phyloP scores from a whole-genome alignment of 768 basidiomycete genomes.

The Calocera cornea region DNA sequence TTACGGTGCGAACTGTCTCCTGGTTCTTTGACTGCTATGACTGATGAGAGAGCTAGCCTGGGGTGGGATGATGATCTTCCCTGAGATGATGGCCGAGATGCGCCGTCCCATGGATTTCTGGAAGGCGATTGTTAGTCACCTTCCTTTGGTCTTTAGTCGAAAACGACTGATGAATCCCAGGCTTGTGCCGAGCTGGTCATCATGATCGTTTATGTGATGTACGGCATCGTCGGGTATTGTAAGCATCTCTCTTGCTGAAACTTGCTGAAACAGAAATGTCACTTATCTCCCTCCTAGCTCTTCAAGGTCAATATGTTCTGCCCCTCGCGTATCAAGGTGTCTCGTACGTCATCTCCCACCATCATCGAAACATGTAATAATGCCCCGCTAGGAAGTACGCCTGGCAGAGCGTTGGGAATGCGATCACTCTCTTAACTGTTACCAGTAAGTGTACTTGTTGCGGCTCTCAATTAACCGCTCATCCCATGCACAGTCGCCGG shows the following conservation, averaged over 20 bases:
- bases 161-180: neutral
- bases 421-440: slow-evolving; percentile 35
- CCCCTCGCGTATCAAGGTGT: slow-evolving; percentile 17
- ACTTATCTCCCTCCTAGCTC: slow-evolving; percentile 28
- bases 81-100: slow-evolving; percentile 47
- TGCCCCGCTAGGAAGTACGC: slow-evolving; percentile 18
- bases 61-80: slow-evolving; percentile 15
- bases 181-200: slow-evolving; percentile 33
- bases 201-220: slow-evolving; percentile 42
- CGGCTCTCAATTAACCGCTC: neutral
- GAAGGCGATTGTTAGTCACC: slow-evolving; percentile 41
- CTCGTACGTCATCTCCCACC: neutral
- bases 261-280: neutral
- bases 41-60: slow-evolving; percentile 7
- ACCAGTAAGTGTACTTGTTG: slow-evolving; percentile 31
- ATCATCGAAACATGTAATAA: neutral
- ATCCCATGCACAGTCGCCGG: slow-evolving; percentile 13
- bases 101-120: slow-evolving; percentile 54
- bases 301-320: slow-evolving; percentile 49
- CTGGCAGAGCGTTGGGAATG: slow-evolving; percentile 32
- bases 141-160: neutral
- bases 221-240: slow-evolving; percentile 13
- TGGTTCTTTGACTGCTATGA: neutral
- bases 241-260: neutral
- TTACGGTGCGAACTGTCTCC: neutral